These are phyloP conservation scores for Pterocarpus santalinus DNA, from an alignment of 306 rosid species.

Conservation along the genomic window DNA sequence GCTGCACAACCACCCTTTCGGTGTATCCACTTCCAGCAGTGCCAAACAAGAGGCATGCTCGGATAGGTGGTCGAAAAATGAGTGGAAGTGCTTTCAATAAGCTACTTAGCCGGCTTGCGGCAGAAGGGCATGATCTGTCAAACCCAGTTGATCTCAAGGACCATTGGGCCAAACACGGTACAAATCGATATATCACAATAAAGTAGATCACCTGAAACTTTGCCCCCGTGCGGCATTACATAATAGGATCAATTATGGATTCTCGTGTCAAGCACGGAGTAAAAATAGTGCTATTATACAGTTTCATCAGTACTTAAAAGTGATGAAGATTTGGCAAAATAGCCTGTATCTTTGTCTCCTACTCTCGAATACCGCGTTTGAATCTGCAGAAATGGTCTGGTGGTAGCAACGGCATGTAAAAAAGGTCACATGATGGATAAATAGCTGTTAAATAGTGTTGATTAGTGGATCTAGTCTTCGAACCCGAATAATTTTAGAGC, in stretches of 20 bases:
- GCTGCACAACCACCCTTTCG: conserved; percentile 92
- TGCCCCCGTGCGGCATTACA: conserved; percentile 22
- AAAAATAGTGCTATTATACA: conserved; percentile 33
- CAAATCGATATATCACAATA: conserved; percentile 97
- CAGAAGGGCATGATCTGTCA: conserved; percentile 96
- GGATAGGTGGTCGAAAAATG: conserved; percentile 97
- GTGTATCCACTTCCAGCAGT: conserved; percentile 96
- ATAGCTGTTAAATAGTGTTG: conserved; percentile 20
- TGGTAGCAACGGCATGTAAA: conserved; percentile 45
- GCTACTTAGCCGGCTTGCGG: conserved; percentile 90
- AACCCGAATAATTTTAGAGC: conserved; percentile 38
- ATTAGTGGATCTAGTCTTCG: background rate
- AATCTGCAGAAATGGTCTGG: conserved; percentile 42
- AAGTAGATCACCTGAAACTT: conserved; percentile 56
- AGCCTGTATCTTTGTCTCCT: conserved; percentile 21
- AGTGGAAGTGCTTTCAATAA: conserved; percentile 98
- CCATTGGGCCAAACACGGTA: conserved; percentile 98
- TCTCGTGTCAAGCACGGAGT: conserved; percentile 17
- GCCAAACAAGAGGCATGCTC: conserved; percentile 96
- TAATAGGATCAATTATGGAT: conserved; percentile 32
- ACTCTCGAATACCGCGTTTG: background rate
- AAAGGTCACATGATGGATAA: background rate
- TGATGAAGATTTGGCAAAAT: conserved; percentile 5
- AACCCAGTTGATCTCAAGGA: conserved; percentile 92
- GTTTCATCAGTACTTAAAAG: conserved; percentile 1